Evolutionary conservation across 2,329 filamentous ascomycete genomes (phyloP), one percentile per base, ranked within the genome.

Genomic region (Talaromyces sp.): DNA sequence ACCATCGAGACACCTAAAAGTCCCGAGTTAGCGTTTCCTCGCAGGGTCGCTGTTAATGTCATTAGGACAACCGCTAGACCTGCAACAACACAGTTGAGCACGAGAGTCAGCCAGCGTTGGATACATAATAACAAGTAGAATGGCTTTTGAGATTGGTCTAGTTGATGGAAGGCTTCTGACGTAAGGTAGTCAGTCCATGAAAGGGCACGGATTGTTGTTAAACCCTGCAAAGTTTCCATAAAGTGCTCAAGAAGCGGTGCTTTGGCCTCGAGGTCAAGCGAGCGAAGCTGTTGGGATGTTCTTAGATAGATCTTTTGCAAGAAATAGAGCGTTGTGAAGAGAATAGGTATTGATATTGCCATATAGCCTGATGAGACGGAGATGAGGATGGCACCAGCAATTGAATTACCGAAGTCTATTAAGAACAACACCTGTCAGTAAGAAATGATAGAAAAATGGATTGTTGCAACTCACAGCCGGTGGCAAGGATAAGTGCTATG

Each of bases 191-290:
- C 63, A 14, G 79, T 74, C 83, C 83, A 86, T 0, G 81, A 79
- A 64, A 85, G 86, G 0, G 84, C 82, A 11, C 84, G 79, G 31
- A 87, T 77, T 0, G 84, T 86, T 0, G 78, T 75, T 0, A 86
- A 68, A 0, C 85, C 85, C 37, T 79, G 79, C 48, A 86, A 77
- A 1, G 81, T 82, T 65, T 86, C 84, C 31, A 81, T 76, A 66
- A 86, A 87, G 63, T 86, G 76, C 18, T 77, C 82, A 73, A 83
- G 86, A 0, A 87, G 72, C 0, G 84, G 84, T 0, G 81, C 81
- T 67, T 87, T 87, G 1, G 82, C 79, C 70, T 88, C 86, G 0
- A 88, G 78, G 54, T 88, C 86, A 6, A 88, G 70, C 21, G 86
- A 77, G 55, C 86, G 79, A 8, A 88, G 69, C 69, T 88, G 86